Evolutionary conservation across 371 early-diverging fungal species (phyloP).

Genomic region (Chytridium lagenaria): DNA sequence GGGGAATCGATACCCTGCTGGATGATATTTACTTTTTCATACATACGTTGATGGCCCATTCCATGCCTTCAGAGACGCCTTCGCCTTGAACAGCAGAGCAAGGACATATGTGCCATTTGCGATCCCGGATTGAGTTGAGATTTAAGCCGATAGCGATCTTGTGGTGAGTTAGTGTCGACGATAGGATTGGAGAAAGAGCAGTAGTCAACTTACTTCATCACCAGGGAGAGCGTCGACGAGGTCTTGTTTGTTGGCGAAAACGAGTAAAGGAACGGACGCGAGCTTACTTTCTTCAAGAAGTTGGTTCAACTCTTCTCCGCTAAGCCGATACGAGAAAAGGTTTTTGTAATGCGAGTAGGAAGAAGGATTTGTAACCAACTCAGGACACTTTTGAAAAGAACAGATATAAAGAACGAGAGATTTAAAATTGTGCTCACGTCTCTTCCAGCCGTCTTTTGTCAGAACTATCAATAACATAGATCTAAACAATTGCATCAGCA

Average conservation of each 20-base stretch:
- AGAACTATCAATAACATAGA: conserved; percentile 60
- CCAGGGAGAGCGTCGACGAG: conserved; percentile 51
- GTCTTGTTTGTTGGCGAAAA: conserved; percentile 66
- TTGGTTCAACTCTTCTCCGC: conserved; percentile 55
- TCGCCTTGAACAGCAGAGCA: conserved; percentile 57
- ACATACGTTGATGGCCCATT: conserved; percentile 57
- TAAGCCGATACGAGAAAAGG: conserved; percentile 22
- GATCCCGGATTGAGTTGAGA: conserved; percentile 56
- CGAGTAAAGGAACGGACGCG: conserved; percentile 56
- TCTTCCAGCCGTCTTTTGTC: conserved; percentile 59
- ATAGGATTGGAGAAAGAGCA: not conserved
- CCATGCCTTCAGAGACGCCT: conserved; percentile 59
- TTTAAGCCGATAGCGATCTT: conserved; percentile 58
- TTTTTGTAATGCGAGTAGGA: not conserved
- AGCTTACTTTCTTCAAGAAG: conserved; percentile 58
- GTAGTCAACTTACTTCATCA: conserved; percentile 45
- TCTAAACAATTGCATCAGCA: conserved; percentile 28
- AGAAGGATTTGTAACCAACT: conserved; percentile 7
- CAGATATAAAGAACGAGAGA: not conserved
- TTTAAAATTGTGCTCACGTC: conserved; percentile 42
- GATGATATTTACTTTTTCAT: conserved; percentile 18
- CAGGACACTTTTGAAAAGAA: not conserved
- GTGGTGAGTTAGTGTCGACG: no score
- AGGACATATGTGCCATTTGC: conserved; percentile 61
- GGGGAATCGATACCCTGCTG: not conserved